Evolutionary conservation across 441 rosid genomes (phyloP), one percentile per base, ranked within the genome.

Genomic region (Iberis amara): DNA sequence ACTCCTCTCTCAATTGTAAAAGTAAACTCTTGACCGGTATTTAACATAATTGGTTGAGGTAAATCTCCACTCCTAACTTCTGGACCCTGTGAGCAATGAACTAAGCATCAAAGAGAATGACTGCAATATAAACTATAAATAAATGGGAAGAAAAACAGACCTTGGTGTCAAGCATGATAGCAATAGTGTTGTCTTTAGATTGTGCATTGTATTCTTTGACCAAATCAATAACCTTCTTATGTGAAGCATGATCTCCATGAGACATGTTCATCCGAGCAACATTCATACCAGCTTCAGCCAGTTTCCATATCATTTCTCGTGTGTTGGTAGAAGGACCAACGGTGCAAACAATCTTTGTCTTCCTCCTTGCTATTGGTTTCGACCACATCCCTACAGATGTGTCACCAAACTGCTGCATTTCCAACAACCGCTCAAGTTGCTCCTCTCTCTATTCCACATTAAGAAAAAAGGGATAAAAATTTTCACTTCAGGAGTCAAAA

Each of bases 41-140:
- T 32, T 60, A 92, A 68, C 46, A 23, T 78, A 41, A 84, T 77
- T 52, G 96, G 96, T 55, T 89, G 96, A 0, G 96, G 99, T 76
- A 92, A 73, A 86, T 92, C 99, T 23, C 96, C 96, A 64, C 95
- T 91, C 80, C 98, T 80, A 62, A 89, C 99, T 72, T 92, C 97
- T 28, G 99, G 99, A 24, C 99, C 97, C 98, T 91, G 69, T 12
- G 46, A 60, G 59, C 52, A 66, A 54, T n/a, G 38, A 28, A 57
- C 43, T 1, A n/a, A 38, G 11, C 8, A 8, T 57, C 56, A 58
- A 35, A 46, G 8, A 46, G 3, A 0, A 39, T 32, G 21, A 3
- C 21, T 18, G 21, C 21, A 18, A 18, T 18, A 18, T 18, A 18
- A 18, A 18, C 21, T 18, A 14, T 1, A 26, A 18, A 31, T 2